phyloP scores from a whole-genome alignment of 2,329 filamentous ascomycete genomes.

The Talaromyces sp. region DNA sequence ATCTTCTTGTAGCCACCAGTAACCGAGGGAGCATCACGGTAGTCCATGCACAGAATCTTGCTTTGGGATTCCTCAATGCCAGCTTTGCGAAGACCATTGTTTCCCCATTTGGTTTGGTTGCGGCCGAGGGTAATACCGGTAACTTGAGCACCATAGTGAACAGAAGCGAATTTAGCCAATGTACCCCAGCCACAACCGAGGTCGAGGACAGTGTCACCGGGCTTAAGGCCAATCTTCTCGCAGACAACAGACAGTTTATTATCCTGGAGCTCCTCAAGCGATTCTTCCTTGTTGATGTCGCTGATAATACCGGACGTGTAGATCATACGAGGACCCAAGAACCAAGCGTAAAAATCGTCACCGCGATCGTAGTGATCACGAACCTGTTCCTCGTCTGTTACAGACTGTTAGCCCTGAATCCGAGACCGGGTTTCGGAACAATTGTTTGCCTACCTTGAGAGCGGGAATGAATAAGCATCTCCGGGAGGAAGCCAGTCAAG shows the following conservation, averaged over 20 bases:
- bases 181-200: slow-evolving; percentile 99
- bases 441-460: slow-evolving; percentile 61
- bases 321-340: slow-evolving; percentile 96
- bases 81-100: slow-evolving; percentile 75
- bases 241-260: slow-evolving; percentile 95
- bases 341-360: slow-evolving; percentile 98
- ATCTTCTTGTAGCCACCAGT: slow-evolving; percentile 85
- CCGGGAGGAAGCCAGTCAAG: slow-evolving; percentile 78
- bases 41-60: slow-evolving; percentile 91
- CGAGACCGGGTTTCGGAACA: slow-evolving; percentile 7
- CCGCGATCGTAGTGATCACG: slow-evolving; percentile 96
- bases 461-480: slow-evolving; percentile 86
- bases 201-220: slow-evolving; percentile 79
- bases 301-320: slow-evolving; percentile 95
- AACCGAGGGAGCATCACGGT: slow-evolving; percentile 83
- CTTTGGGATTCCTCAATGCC: slow-evolving; percentile 83
- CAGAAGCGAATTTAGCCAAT: slow-evolving; percentile 83
- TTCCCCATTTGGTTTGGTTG: slow-evolving; percentile 97
- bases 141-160: slow-evolving; percentile 80
- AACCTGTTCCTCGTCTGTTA: slow-evolving; percentile 87
- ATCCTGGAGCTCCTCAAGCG: slow-evolving; percentile 90
- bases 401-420: not conserved
- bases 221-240: slow-evolving; percentile 84
- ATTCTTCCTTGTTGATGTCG: slow-evolving; percentile 80
- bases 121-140: slow-evolving; percentile 90